A percentile compares a stretch with the other conserved stretches of the same genome.
Evolutionary conservation across 2,329 filamentous ascomycete species (phyloP).

Genomic region (Xylariomycetidae sp.): DNA sequence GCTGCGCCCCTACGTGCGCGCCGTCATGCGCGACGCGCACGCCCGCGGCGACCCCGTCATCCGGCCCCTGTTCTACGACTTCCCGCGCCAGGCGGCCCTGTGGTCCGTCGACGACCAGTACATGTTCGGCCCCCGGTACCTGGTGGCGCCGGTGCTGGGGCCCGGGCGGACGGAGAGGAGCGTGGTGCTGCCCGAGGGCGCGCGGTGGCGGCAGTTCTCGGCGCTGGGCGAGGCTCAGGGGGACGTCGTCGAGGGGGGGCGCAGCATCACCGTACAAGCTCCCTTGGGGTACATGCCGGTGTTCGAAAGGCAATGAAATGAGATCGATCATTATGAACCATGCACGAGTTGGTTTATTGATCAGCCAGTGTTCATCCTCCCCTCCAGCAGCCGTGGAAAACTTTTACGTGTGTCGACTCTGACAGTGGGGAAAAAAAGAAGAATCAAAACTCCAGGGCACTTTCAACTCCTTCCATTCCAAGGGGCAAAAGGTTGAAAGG

Average conservation of each 20-base stretch:
- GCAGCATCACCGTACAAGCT: conserved; percentile 4
- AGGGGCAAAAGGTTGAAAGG: too few relatives aligned
- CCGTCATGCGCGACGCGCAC: conserved; percentile 56
- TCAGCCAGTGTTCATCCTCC: too few relatives aligned
- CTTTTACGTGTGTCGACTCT: too few relatives aligned
- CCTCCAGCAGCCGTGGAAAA: too few relatives aligned
- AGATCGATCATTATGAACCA: too few relatives aligned
- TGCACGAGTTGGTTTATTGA: too few relatives aligned
- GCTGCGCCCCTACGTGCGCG: conserved; percentile 53
- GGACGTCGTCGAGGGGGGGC: conserved; percentile 4
- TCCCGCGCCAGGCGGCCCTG: conserved; percentile 46
- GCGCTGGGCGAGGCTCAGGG: conserved; percentile 8
- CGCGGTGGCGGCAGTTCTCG: conserved; percentile 9
- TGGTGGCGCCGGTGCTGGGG: conserved; percentile 53
- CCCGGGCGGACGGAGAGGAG: conserved; percentile 30
- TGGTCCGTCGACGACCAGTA: conserved; percentile 60
- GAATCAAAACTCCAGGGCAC: too few relatives aligned
- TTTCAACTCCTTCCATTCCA: too few relatives aligned
- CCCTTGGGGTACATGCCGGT: conserved; percentile 16
- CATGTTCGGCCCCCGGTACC: conserved; percentile 58
- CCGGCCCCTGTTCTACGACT: conserved; percentile 59
- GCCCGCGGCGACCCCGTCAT: conserved; percentile 58
- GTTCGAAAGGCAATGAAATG: conserved; percentile 7
- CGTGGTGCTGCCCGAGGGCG: conserved; percentile 10
- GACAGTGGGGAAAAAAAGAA: too few relatives aligned